These are phyloP conservation scores for Fraxinus pennsylvanica DNA, from an alignment of 257 asterid genomes.

Conservation along the genomic window DNA sequence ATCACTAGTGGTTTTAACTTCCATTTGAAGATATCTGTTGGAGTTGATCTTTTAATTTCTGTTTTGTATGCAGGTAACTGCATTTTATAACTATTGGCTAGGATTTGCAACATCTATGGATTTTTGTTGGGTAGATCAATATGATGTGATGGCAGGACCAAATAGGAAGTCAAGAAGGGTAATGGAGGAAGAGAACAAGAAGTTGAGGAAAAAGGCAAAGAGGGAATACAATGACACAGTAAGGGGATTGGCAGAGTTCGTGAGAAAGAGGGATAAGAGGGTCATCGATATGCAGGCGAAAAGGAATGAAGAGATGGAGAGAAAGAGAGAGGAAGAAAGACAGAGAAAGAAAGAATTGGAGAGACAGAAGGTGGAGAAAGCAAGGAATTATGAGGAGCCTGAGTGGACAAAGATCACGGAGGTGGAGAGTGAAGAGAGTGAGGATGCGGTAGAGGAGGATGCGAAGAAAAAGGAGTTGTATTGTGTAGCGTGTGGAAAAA, in stretches of 20 bases:
- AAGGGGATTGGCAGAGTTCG: conserved; percentile 83
- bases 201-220: conserved; percentile 77
- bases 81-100: conserved; percentile 85
- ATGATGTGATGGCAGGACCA: conserved; percentile 78
- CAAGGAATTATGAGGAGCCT: conserved; percentile 68
- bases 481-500: conserved; percentile 88
- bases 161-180: conserved; percentile 81
- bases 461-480: conserved; percentile 60
- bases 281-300: conserved; percentile 91
- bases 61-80: conserved; percentile 69
- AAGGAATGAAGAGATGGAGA: conserved; percentile 84
- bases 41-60: neutral
- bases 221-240: conserved; percentile 89
- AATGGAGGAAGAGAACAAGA: conserved; percentile 95
- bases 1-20: neutral
- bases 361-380: conserved; percentile 76
- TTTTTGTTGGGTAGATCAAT: conserved; percentile 86
- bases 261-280: conserved; percentile 88
- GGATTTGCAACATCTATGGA: conserved; percentile 75
- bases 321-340: conserved; percentile 69
- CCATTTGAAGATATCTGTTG: conserved; percentile 1
- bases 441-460: conserved; percentile 48
- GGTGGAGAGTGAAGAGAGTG: conserved; percentile 57
- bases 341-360: conserved; percentile 77
- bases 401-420: conserved; percentile 84